These are phyloP conservation scores for Bathelium albidoporum DNA, from an alignment of 495 filamentous ascomycete genomes.

Conservation along the genomic window DNA sequence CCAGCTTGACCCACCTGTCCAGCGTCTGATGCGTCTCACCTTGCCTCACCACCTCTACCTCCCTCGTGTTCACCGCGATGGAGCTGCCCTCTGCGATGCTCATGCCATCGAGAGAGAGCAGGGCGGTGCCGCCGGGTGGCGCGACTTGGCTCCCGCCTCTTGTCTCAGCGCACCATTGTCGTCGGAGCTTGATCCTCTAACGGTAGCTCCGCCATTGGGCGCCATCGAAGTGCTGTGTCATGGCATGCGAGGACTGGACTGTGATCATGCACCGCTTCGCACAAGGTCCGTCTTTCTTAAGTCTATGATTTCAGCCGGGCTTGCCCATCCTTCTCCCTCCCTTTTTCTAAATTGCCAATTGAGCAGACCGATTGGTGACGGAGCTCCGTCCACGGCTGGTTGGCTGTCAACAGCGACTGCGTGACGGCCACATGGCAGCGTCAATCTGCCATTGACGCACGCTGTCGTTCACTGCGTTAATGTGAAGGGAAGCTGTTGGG, in stretches of 20 bases:
- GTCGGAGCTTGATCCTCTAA: background rate
- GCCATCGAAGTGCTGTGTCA: no score
- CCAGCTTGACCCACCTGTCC: background rate
- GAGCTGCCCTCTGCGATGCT: background rate
- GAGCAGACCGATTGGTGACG: background rate
- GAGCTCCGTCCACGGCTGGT: background rate
- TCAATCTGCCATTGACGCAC: background rate
- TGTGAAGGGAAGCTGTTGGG: background rate
- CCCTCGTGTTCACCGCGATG: background rate
- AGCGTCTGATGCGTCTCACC: background rate
- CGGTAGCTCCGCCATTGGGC: no score
- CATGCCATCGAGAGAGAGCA: no score
- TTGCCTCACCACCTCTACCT: background rate
- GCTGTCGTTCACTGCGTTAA: background rate
- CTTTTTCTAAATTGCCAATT: background rate
- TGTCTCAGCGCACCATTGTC: background rate
- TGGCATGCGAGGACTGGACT: no score
- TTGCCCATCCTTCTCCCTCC: background rate
- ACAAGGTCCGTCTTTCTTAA: background rate
- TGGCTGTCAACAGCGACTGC: background rate
- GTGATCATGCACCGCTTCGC: no score
- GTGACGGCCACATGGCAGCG: constrained; percentile 1
- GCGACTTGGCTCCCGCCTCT: background rate
- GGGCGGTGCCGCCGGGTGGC: background rate
- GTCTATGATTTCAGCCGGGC: background rate